These are phyloP conservation scores for Chaetomiaceae sp. DNA, from an alignment of 2,329 filamentous ascomycete species.

Conservation along the genomic window DNA sequence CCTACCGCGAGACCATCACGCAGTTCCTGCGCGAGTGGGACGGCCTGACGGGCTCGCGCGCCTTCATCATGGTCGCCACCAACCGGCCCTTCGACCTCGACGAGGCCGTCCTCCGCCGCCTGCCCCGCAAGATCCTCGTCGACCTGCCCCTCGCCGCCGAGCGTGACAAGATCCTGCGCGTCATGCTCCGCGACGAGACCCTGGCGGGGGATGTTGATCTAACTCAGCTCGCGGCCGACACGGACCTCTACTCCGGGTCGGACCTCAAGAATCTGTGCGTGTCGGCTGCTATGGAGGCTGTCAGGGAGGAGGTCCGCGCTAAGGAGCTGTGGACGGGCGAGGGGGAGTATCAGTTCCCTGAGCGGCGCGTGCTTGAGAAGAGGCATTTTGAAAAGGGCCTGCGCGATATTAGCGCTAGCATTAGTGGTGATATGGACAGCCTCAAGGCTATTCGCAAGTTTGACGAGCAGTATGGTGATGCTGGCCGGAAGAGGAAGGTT, in stretches of 20 bases:
- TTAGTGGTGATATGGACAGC: slow-evolving; percentile 88
- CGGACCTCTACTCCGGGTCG: slow-evolving; percentile 74
- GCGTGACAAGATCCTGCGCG: slow-evolving; percentile 58
- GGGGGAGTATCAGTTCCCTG: slow-evolving; percentile 56
- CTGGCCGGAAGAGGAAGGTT: slow-evolving; percentile 57
- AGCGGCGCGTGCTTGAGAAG: slow-evolving; percentile 58
- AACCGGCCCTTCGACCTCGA: slow-evolving; percentile 95
- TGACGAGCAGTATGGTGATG: slow-evolving; percentile 89
- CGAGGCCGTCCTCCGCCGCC: slow-evolving; percentile 72
- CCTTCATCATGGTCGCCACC: slow-evolving; percentile 97
- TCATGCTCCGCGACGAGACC: slow-evolving; percentile 65
- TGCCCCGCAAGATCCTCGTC: slow-evolving; percentile 67
- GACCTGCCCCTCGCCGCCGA: slow-evolving; percentile 63
- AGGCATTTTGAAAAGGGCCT: slow-evolving; percentile 82
- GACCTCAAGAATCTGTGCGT: slow-evolving; percentile 81
- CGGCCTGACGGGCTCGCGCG: slow-evolving; percentile 70
- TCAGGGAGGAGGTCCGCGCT: slow-evolving; percentile 62
- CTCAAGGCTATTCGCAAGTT: slow-evolving; percentile 87
- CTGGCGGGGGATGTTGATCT: slow-evolving; percentile 59
- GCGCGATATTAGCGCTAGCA: slow-evolving; percentile 84
- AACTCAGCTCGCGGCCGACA: slow-evolving; percentile 58
- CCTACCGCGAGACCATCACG: slow-evolving; percentile 86
- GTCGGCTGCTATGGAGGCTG: slow-evolving; percentile 71
- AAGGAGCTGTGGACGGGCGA: slow-evolving; percentile 26
- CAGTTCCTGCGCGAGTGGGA: slow-evolving; percentile 98